Base-by-base conservation (phyloP, 73 alveolate species). In the Paraurostyla sp. region DNA sequence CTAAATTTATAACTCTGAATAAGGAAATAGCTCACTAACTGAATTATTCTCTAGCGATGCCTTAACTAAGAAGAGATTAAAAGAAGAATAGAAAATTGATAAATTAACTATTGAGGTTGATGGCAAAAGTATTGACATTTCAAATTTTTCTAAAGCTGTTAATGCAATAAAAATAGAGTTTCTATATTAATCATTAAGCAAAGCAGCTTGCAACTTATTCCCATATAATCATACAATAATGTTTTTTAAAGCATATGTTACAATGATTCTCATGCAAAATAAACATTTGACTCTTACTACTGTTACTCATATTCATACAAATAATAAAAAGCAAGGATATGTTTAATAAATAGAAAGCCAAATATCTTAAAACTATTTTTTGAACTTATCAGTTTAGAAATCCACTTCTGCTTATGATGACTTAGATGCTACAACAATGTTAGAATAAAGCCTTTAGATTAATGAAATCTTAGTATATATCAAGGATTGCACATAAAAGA, bases 231-330 rank as follows among this genome's bases (percentile, higher is more conserved):
- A 22, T 13, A 43, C 71, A 16, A 25, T 78, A 11, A 78, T 51
- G 78, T 78, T 51, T 78, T 51, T n/a, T 36, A 78, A 52, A 27
- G 76, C 89, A 0, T 54, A 35, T 54, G 30, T 78, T 2, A 22
- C 59, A 2, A 49, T 51, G 43, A 40, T 32, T 13, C 43, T 36
- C 0, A 29, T 78, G 69, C 32, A 78, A 0, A 78, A 78, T 41
- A 49, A 35, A 54, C 35, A 78, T 33, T 22, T 78, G 4, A 54
- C 89, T n/a, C 49, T 78, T 0, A 78, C 89, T 22, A 51, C 78
- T 20, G 35, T 78, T 20, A 54, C 89, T 11, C 54, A 78, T 54
- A 25, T 49, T 29, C 60, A 78, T 32, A 11, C 60, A 9, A 13
- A 54, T 23, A 18, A 7, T 18, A 15, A 59, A 3, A 78, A 78